phyloP scores from a whole-genome alignment of 2,329 filamentous ascomycete genomes.

The Penicillium olsonii region DNA sequence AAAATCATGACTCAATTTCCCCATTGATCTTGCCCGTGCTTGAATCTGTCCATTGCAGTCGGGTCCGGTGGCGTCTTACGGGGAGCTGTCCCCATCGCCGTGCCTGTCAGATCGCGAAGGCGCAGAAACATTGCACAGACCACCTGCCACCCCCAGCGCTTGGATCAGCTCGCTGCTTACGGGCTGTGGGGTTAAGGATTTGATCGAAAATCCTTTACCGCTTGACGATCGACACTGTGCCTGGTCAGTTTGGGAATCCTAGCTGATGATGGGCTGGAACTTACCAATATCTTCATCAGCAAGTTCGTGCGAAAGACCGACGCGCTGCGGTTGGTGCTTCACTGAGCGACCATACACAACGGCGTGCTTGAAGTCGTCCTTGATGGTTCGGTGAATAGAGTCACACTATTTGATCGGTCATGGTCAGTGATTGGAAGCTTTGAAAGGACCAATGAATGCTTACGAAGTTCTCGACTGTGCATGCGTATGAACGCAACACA shows the following conservation, averaged over 20 bases:
- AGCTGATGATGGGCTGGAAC: conserved; percentile 34
- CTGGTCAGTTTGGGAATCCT: conserved; percentile 26
- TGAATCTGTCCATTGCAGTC: conserved; percentile 20
- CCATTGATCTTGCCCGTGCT: conserved; percentile 22
- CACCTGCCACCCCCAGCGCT: conserved; percentile 24
- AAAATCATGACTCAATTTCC: conserved; percentile 11
- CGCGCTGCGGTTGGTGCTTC: conserved; percentile 96
- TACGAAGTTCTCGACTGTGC: conserved; percentile 96
- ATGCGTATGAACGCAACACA: conserved; percentile 77
- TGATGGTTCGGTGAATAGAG: conserved; percentile 91
- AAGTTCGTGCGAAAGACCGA: conserved; percentile 86
- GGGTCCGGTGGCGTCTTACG: conserved; percentile 28
- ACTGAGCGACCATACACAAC: conserved; percentile 97
- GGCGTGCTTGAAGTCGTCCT: conserved; percentile 92
- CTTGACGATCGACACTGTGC: conserved; percentile 67
- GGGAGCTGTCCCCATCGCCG: conserved; percentile 29
- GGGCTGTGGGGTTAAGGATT: conserved; percentile 28
- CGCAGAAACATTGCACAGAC: conserved; percentile 18
- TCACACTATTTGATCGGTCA: conserved; percentile 70
- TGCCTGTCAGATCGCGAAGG: conserved; percentile 27
- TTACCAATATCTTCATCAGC: conserved; percentile 95
- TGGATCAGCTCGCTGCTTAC: conserved; percentile 26
- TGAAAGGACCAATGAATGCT: conserved; percentile 44
- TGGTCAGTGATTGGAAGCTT: conserved; percentile 13
- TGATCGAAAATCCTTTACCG: conserved; percentile 50